A percentile compares a stretch with the other conserved stretches of the same genome.
These are phyloP conservation scores for Cyclotella cryptica DNA, from an alignment of 108 stramenopile species.

Conservation along the genomic window DNA sequence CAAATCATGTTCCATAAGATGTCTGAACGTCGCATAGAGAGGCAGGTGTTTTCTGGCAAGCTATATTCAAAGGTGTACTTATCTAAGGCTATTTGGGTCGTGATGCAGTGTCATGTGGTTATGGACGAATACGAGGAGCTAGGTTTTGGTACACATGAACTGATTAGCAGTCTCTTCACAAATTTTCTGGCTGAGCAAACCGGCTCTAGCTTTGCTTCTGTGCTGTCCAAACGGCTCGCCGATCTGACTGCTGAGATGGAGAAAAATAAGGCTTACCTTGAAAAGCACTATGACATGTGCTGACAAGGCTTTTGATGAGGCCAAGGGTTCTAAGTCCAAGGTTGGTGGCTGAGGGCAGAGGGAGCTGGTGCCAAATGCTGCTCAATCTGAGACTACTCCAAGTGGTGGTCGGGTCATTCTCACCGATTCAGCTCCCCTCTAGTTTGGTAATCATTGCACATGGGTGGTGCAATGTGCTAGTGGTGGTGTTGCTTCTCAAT, in stretches of 20 bases:
- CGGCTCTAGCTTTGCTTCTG: no score
- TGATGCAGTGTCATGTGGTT: no score
- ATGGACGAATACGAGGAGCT: neutral
- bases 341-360: neutral
- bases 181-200: neutral
- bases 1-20: neutral
- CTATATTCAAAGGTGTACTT: neutral
- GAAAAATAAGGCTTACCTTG: neutral
- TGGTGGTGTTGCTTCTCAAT: neutral
- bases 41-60: neutral
- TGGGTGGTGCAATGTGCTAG: neutral
- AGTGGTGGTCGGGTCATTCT: neutral
- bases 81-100: neutral
- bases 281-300: no score
- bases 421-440: neutral
- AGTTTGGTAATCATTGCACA: neutral
- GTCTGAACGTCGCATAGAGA: neutral
- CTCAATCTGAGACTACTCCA: neutral
- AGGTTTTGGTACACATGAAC: neutral
- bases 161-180: constrained; percentile 2
- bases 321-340: no score
- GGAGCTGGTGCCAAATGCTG: neutral
- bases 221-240: neutral
- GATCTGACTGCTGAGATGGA: neutral
- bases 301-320: no score